These are phyloP conservation scores for Lycium barbarum DNA, from an alignment of 257 asterid species.

Conservation along the genomic window DNA sequence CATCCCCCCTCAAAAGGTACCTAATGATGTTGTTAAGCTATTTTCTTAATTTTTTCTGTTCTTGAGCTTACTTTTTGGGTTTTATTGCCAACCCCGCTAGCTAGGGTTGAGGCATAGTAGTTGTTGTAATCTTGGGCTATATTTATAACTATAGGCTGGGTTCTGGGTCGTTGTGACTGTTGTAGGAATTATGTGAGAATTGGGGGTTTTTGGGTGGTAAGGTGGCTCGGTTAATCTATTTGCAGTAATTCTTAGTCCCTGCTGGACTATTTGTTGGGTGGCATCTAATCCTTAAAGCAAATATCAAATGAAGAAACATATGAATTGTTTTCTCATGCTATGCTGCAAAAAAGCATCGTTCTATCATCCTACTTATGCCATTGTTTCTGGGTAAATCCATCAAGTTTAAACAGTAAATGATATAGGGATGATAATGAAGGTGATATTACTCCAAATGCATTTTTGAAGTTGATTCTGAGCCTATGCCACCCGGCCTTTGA, in stretches of 20 bases:
- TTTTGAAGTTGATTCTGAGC: conserved; percentile 18
- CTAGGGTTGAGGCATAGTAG: conserved; percentile 6
- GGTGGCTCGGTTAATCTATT: not conserved
- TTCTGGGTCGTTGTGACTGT: not conserved
- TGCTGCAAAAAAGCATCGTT: not conserved
- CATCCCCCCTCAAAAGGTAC: conserved; percentile 91
- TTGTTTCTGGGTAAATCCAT: conserved; percentile 18
- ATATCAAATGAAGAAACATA: conserved; percentile 15
- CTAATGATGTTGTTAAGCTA: conserved; percentile 17
- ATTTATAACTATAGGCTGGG: not conserved
- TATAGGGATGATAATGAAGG: not conserved
- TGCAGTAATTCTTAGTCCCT: conserved; percentile 4
- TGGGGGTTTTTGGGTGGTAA: not conserved
- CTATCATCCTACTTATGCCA: conserved; percentile 20
- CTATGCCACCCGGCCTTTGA: conserved; percentile 1
- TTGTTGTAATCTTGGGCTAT: not conserved
- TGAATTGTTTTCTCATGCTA: conserved; percentile 28
- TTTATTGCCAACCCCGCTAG: not conserved
- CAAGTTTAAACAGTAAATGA: not conserved
- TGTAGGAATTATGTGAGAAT: conserved; percentile 5
- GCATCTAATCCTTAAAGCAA: not conserved
- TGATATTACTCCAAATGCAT: not conserved
- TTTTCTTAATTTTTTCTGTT: conserved; percentile 12
- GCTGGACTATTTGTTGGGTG: conserved; percentile 3
- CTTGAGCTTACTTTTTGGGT: not conserved